phyloP scores from a whole-genome alignment of 192 early-diverging fungal genomes.

The Coemansia erecta region DNA sequence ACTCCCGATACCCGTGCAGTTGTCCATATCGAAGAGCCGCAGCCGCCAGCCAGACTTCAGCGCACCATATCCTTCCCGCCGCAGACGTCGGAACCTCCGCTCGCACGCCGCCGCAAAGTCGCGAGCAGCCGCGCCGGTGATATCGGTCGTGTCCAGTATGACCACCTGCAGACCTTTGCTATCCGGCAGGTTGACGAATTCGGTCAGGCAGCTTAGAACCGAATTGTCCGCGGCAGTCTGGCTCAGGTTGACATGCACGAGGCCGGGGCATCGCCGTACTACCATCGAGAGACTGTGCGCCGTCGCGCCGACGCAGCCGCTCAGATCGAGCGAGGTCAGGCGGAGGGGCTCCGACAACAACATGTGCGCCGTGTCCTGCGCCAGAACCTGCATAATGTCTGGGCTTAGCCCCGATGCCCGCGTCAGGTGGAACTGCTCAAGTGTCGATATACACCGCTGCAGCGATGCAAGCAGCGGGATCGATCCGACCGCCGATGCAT shows the following conservation, averaged over 20 bases:
- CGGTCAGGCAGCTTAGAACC: slow-evolving; percentile 19
- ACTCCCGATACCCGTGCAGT: slow-evolving; percentile 25
- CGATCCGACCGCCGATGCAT: slow-evolving; percentile 5
- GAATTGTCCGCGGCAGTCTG: slow-evolving; percentile 30
- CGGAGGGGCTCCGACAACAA: neutral
- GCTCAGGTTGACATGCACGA: slow-evolving; percentile 38
- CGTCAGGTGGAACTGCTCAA: slow-evolving; percentile 29
- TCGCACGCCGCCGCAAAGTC: slow-evolving; percentile 43
- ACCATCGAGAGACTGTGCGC: slow-evolving; percentile 17
- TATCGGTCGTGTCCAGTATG: slow-evolving; percentile 27
- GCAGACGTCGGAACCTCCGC: slow-evolving; percentile 15
- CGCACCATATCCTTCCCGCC: neutral
- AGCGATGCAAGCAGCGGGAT: slow-evolving; percentile 7
- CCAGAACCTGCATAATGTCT: slow-evolving; percentile 5
- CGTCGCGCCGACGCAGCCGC: slow-evolving; percentile 21
- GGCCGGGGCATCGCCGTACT: slow-evolving; percentile 15
- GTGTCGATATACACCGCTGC: slow-evolving; percentile 15
- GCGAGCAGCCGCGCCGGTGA: slow-evolving; percentile 33
- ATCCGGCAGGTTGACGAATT: slow-evolving; percentile 1
- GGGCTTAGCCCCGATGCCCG: slow-evolving; percentile 8
- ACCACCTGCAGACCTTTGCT: slow-evolving; percentile 21
- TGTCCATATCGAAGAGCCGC: slow-evolving; percentile 33
- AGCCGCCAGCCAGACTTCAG: slow-evolving; percentile 17
- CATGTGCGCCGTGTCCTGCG: neutral
- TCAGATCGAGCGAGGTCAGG: slow-evolving; percentile 35